These are phyloP conservation scores for Colletotrichum lini DNA, from an alignment of 2,329 filamentous ascomycete species.

Conservation along the genomic window DNA sequence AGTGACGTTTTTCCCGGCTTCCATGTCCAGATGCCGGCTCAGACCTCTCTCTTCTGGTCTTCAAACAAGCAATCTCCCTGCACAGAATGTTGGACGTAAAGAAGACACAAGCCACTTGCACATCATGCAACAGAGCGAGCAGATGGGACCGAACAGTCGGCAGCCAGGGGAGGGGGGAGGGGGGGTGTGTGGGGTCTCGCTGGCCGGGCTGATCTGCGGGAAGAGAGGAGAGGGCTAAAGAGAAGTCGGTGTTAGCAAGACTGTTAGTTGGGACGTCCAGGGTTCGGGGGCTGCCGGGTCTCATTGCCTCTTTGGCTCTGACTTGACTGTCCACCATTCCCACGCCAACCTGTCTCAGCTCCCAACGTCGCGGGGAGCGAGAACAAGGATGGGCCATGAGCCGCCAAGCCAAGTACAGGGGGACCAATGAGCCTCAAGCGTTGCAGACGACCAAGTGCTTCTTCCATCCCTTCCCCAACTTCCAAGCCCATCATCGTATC, in stretches of 20 bases:
- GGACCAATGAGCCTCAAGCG: conserved; percentile 21
- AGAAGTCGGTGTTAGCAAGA: conserved; percentile 3
- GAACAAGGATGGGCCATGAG: conserved; percentile 32
- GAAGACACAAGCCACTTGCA: conserved; percentile 38
- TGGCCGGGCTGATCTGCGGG: conserved; percentile 39
- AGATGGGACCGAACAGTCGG: conserved; percentile 37
- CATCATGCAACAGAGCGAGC: conserved; percentile 40
- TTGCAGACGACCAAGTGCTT: conserved; percentile 25
- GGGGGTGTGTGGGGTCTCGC: conserved; percentile 8
- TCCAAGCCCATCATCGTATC: conserved; percentile 39
- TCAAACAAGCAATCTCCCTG: conserved; percentile 37
- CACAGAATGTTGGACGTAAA: conserved; percentile 35
- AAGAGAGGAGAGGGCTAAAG: background rate
- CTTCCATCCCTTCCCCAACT: conserved; percentile 37
- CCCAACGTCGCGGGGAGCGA: conserved; percentile 39
- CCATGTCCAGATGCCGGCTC: conserved; percentile 35
- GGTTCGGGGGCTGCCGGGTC: conserved; percentile 40
- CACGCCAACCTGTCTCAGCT: conserved; percentile 39
- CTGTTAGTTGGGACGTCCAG: conserved; percentile 40
- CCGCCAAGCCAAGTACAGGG: conserved; percentile 31
- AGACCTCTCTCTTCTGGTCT: conserved; percentile 28
- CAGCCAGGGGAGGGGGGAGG: conserved; percentile 4
- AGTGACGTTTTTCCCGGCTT: conserved; percentile 32
- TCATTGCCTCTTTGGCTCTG: conserved; percentile 34
- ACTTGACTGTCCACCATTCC: conserved; percentile 40